Conservation (phyloP, 805 yeast genomes). For the Pichia californica region DNA sequence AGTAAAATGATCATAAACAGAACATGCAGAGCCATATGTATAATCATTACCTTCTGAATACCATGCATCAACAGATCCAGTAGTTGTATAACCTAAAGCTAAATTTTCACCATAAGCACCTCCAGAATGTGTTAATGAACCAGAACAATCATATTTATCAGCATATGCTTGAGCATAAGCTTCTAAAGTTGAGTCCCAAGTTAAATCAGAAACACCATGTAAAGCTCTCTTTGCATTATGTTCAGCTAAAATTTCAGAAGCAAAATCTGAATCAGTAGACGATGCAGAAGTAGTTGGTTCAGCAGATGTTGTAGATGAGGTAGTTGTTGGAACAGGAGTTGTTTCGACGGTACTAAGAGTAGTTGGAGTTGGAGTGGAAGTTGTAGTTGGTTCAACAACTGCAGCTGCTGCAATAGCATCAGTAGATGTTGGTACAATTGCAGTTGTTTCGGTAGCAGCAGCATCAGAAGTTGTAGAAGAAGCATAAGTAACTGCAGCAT, state of each 20-base stretch:
- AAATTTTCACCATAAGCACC: constrained; percentile 73
- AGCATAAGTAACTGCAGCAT: constrained; percentile 13
- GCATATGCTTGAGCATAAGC: constrained; percentile 57
- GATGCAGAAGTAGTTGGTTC: constrained; percentile 16
- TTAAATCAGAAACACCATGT: constrained; percentile 44
- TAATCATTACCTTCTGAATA: constrained; percentile 56
- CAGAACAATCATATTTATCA: constrained; percentile 48
- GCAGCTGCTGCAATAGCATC: neutral
- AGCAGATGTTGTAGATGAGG: constrained; percentile 14
- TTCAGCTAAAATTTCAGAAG: constrained; percentile 40
- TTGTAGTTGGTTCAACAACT: constrained; percentile 7
- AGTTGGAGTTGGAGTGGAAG: constrained; percentile 12
- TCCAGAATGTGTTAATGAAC: constrained; percentile 54
- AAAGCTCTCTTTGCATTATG: constrained; percentile 57
- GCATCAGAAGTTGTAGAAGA: constrained; percentile 1
- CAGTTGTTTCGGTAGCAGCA: neutral
- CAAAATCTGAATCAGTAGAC: constrained; percentile 18
- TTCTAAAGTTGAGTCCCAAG: constrained; percentile 52
- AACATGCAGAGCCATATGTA: constrained; percentile 47
- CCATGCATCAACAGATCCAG: constrained; percentile 64
- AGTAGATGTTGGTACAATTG: constrained; percentile 4
- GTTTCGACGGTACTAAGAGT: constrained; percentile 14
- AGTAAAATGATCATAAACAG: constrained; percentile 58
- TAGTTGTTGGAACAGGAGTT: constrained; percentile 8
- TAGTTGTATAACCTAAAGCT: constrained; percentile 58